Percentiles rank a stretch among this genome's conserved stretches.
Evolutionary conservation across 306 rosid species (phyloP).

Genomic region (Lotus japonicus): DNA sequence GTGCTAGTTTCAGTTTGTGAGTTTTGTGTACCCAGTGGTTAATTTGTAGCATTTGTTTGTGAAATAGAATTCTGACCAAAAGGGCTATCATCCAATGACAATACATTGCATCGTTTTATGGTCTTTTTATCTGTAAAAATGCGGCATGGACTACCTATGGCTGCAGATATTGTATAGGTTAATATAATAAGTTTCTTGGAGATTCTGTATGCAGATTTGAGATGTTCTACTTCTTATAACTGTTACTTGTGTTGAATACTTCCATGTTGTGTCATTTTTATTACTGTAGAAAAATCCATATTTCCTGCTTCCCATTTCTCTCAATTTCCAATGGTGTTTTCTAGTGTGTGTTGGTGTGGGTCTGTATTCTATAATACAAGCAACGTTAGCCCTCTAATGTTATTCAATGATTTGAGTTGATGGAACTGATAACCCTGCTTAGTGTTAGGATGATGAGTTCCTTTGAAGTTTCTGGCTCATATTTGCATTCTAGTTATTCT

Average conservation of each 20-base stretch:
- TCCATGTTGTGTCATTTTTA: background rate
- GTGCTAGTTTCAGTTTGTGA: background rate
- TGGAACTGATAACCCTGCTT: background rate
- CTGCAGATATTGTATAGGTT: background rate
- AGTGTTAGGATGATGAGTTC: background rate
- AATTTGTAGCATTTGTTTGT: background rate
- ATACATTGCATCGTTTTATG: constrained; percentile 2
- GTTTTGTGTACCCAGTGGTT: background rate
- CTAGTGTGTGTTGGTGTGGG: background rate
- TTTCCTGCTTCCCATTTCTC: background rate
- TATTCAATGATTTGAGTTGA: background rate
- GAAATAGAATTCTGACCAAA: background rate
- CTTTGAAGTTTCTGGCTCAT: constrained; percentile 9
- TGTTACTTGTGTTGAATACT: background rate
- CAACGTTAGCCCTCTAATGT: background rate
- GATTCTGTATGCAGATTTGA: background rate
- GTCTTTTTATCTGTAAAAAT: constrained; percentile 1
- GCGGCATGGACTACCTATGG: background rate
- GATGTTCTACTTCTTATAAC: background rate
- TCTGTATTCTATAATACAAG: background rate
- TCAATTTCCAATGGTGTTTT: background rate
- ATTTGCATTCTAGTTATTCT: background rate
- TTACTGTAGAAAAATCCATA: background rate
- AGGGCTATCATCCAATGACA: background rate
- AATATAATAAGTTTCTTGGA: background rate